Evolutionary conservation across 352 stramenopile species (phyloP).

Genomic region (Pythium sukuiense): DNA sequence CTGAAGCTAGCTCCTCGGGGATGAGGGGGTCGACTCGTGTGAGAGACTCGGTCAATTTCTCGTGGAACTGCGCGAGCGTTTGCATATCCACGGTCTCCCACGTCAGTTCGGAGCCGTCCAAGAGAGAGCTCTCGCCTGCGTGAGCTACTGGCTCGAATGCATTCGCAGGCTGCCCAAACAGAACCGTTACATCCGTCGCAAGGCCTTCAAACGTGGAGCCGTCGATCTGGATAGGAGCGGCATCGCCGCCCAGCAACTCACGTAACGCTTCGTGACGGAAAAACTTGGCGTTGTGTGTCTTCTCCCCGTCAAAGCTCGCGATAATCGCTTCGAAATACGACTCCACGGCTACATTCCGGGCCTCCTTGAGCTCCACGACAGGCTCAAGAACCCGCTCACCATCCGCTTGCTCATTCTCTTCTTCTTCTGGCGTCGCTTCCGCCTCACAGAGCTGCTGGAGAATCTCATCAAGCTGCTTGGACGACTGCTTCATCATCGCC

Average conservation of each 20-base stretch:
- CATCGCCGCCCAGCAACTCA: background rate
- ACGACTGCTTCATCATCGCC: constrained; percentile 32
- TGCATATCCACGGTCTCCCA: constrained; percentile 18
- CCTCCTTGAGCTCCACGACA: background rate
- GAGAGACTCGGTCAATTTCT: constrained; percentile 4
- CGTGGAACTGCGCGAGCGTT: constrained; percentile 7
- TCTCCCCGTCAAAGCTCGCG: constrained; percentile 2
- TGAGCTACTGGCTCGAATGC: background rate
- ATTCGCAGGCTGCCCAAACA: constrained; percentile 7
- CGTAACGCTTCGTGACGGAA: background rate
- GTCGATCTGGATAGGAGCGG: background rate
- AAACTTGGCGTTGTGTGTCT: background rate
- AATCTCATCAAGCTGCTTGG: constrained; percentile 45
- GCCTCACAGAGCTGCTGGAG: constrained; percentile 40
- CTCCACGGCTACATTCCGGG: background rate
- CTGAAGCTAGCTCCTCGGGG: background rate
- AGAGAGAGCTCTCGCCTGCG: background rate
- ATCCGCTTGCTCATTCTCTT: background rate
- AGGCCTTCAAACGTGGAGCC: background rate
- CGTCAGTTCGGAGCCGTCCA: background rate
- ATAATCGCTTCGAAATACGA: constrained; percentile 19
- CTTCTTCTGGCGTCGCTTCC: background rate
- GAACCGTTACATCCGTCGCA: constrained; percentile 11
- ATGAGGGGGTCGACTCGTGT: constrained; percentile 3
- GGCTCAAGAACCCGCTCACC: background rate